A percentile compares a stretch with the other conserved stretches of the same genome.
These are phyloP conservation scores for Dactylonectria estremocensis DNA, from an alignment of 2,329 filamentous ascomycete genomes.

Conservation along the genomic window DNA sequence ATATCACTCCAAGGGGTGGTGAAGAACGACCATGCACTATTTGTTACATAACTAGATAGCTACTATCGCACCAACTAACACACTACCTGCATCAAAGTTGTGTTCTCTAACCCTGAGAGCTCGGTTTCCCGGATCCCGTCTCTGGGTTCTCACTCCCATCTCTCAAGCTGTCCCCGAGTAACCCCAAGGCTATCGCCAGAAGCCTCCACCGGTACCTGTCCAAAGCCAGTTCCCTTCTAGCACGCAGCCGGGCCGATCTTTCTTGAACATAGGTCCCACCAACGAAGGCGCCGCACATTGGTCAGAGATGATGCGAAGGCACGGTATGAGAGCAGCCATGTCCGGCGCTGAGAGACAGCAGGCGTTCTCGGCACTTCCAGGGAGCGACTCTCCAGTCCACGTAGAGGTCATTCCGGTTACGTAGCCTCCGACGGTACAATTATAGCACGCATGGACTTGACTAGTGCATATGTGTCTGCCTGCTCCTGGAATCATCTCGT, in stretches of 20 bases:
- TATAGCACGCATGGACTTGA: too few relatives aligned
- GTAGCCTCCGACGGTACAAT: too few relatives aligned
- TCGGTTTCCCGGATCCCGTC: constrained; percentile 54
- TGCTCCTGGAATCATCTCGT: too few relatives aligned
- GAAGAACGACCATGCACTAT: constrained; percentile 38
- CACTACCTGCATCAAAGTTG: too few relatives aligned
- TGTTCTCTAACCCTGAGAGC: constrained; percentile 50
- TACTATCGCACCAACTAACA: too few relatives aligned
- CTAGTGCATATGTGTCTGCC: too few relatives aligned
- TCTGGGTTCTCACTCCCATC: constrained; percentile 45
- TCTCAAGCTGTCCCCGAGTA: constrained; percentile 41
- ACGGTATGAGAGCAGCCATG: constrained; percentile 45
- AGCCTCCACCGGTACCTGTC: constrained; percentile 24
- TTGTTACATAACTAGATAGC: too few relatives aligned
- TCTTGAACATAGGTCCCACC: constrained; percentile 38
- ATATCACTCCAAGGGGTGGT: constrained; percentile 63
- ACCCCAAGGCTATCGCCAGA: constrained; percentile 38
- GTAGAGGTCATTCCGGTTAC: too few relatives aligned
- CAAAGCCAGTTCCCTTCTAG: constrained; percentile 43
- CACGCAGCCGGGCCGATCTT: constrained; percentile 40
- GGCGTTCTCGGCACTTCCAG: constrained; percentile 57
- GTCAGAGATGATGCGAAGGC: constrained; percentile 53
- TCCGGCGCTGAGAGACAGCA: constrained; percentile 54
- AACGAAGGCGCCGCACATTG: constrained; percentile 48
- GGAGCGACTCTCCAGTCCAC: constrained; percentile 60